A percentile compares a stretch with the other conserved stretches of the same genome.
phyloP scores from a whole-genome alignment of 495 filamentous ascomycete species.

The Xylaria curta region DNA sequence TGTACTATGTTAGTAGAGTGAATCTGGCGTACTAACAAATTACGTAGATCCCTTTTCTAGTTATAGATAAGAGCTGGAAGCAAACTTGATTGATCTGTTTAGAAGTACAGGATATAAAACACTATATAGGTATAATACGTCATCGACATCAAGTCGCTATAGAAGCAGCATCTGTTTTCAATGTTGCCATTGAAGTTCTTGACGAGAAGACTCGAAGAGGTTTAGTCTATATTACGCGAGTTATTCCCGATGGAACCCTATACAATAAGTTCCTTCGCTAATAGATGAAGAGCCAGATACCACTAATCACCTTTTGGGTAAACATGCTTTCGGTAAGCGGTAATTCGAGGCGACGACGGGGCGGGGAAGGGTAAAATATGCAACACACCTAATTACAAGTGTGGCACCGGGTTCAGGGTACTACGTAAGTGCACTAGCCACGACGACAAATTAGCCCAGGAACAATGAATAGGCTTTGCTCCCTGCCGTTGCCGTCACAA shows the following conservation, averaged over 20 bases:
- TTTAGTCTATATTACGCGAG: neutral
- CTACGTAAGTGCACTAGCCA: neutral
- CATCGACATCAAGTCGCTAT: neutral
- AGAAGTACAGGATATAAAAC: neutral
- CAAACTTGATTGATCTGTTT: neutral
- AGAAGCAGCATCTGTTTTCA: neutral
- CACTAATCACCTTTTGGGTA: neutral
- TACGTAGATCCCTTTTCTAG: neutral
- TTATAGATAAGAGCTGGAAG: neutral
- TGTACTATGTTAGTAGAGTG: neutral
- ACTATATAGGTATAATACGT: neutral
- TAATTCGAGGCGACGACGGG: neutral
- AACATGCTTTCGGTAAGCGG: constrained; percentile 1
- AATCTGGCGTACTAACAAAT: neutral
- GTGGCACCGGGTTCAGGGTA: neutral
- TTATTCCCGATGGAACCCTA: neutral
- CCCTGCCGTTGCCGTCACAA: neutral
- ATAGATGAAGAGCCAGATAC: neutral
- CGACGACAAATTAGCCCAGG: constrained; percentile 13
- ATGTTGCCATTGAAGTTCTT: neutral
- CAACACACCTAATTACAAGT: constrained; percentile 3
- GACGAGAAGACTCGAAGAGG: neutral
- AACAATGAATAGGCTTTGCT: neutral
- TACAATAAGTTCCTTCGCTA: neutral
- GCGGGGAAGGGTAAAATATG: neutral